Base-by-base conservation (phyloP, 495 filamentous ascomycete genomes). In the Penicillium ucsense region DNA sequence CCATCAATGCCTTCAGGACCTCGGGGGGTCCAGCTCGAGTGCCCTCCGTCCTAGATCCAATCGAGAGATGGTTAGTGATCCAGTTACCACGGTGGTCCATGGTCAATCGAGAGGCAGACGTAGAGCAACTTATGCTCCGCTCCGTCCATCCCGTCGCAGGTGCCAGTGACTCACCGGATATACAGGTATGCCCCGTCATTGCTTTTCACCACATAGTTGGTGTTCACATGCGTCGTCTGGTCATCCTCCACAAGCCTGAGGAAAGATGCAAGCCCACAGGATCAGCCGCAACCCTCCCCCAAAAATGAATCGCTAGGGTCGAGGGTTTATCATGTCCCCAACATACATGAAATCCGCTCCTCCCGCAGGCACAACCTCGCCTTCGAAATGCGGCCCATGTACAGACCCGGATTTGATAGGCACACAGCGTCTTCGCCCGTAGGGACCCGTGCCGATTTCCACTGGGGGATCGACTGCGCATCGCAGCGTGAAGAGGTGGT, bases 261-360 rank as follows among this genome's bases (percentile, higher is more conserved):
- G 20, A 20, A 1, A 20, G 20, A 20, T 20, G 20, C 20, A 20
- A 20, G 20, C 20, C 20, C 20, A 2, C 20, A 20, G 20, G 2
- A 20, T 20, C 2, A 20, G 20, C 20, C 20, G 20, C 20, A 20
- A 20, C 20, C 20, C 20, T 20, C 20, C 20, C 20, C 20, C 20
- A 20, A 20, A 20, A 20, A 20, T 20, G 20, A 20, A 32, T 29
- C 9, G 5, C 10, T n/a, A 3, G 8, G 2, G 28, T 44, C 8
- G 7, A 46, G 8, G 6, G 7, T 11, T 8, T 28, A 20, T 20
- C 20, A 20, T 20, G 20, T 20, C 20, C 20, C 20, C 20, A 36
- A 41, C 34, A 31, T 50, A 64, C 61, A 64, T 64, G 8, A 61
- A 64, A 47, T 64, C 61, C 9, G 57, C 61, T 0, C 58, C 61